These are phyloP conservation scores for Epichloe hybrida DNA, from an alignment of 2,329 filamentous ascomycete genomes.

Conservation along the genomic window DNA sequence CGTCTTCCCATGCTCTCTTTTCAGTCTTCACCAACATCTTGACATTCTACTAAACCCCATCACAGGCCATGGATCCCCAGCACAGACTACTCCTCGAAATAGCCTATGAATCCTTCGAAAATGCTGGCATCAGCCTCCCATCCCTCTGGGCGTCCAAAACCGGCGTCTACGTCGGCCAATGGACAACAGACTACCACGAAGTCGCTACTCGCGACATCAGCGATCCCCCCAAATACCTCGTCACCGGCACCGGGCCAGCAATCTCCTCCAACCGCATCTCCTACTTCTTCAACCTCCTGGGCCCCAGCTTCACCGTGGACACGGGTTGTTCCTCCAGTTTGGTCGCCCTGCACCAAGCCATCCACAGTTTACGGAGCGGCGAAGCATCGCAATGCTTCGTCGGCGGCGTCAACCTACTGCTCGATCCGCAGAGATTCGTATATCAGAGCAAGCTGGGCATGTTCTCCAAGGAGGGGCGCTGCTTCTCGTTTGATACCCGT, in stretches of 20 bases:
- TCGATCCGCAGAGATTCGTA: constrained; percentile 12
- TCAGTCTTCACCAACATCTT: too few relatives aligned
- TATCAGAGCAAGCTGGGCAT: constrained; percentile 13
- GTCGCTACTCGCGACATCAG: background rate
- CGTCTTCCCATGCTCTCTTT: constrained; percentile 13
- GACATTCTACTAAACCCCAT: too few relatives aligned
- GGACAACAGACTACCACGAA: background rate
- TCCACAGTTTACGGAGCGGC: background rate
- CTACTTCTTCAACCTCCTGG: constrained; percentile 8
- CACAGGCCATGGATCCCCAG: constrained; percentile 14
- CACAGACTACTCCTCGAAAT: constrained; percentile 14
- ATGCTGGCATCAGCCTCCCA: constrained; percentile 20
- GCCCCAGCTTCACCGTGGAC: constrained; percentile 13
- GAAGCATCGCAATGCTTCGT: constrained; percentile 11
- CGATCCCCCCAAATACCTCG: background rate
- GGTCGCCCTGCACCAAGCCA: constrained; percentile 32
- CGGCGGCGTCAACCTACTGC: constrained; percentile 14
- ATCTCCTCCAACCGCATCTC: constrained; percentile 8
- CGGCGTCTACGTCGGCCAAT: constrained; percentile 22
- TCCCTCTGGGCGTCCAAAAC: constrained; percentile 16
- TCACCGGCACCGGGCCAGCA: background rate
- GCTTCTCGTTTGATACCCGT: constrained; percentile 23
- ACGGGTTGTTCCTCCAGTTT: constrained; percentile 37
- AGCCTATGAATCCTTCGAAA: constrained; percentile 16
- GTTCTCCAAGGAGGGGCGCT: constrained; percentile 12